Percentiles rank a stretch among this genome's conserved stretches.
Conservation (phyloP, 2,329 filamentous ascomycete genomes). For the Clarireedia sp. region DNA sequence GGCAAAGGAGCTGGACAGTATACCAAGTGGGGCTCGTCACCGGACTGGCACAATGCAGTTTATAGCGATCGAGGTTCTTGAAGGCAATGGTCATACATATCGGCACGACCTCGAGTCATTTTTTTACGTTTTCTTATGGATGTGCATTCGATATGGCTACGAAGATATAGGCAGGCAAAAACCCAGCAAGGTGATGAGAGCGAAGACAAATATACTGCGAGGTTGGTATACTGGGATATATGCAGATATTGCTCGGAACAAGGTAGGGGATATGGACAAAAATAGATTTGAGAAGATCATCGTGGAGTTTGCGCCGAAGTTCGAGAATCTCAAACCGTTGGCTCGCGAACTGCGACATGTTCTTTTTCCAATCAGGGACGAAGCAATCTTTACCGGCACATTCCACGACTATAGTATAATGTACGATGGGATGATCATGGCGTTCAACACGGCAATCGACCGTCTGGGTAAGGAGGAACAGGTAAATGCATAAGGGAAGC, state of each 20-base stretch:
- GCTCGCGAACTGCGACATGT: slow-evolving; percentile 8
- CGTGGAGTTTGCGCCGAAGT: slow-evolving; percentile 22
- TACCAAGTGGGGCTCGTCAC: slow-evolving; percentile 21
- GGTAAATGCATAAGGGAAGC: too few species aligned
- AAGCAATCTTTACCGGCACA: slow-evolving; percentile 17
- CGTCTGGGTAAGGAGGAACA: too few species aligned
- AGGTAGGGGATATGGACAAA: slow-evolving; percentile 15
- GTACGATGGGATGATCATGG: background rate
- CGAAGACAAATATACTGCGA: slow-evolving; percentile 10
- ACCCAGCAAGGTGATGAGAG: slow-evolving; percentile 8
- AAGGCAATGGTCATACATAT: too few species aligned
- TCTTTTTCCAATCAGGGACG: slow-evolving; percentile 21
- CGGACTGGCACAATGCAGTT: too few species aligned
- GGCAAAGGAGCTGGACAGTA: slow-evolving; percentile 23
- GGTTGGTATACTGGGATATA: slow-evolving; percentile 26
- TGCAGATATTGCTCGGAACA: slow-evolving; percentile 23
- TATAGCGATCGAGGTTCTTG: too few species aligned
- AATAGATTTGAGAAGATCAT: slow-evolving; percentile 22
- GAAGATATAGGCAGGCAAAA: slow-evolving; percentile 6
- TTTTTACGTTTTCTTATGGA: slow-evolving; percentile 9
- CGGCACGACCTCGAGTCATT: too few species aligned
- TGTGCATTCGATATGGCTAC: slow-evolving; percentile 4
- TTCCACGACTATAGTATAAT: slow-evolving; percentile 10
- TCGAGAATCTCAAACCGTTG: slow-evolving; percentile 23
- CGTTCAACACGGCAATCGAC: too few species aligned